Conservation (phyloP, 169 alveolate genomes). For the Babesia bovis region DNA sequence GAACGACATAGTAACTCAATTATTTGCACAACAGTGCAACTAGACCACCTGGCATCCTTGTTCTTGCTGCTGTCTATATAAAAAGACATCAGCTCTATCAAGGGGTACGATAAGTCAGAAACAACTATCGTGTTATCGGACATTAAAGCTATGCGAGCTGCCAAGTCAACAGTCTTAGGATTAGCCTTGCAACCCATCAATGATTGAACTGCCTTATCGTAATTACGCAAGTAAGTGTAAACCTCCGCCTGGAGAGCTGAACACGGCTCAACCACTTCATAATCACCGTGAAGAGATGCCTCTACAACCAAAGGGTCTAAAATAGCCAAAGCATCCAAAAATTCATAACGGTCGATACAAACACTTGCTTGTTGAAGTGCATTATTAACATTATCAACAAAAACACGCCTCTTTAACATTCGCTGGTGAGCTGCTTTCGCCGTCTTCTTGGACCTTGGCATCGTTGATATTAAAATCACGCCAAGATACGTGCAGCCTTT, state of each 20-base stretch:
- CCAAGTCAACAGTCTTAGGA: background rate
- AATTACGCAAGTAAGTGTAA: background rate
- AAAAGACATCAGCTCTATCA: background rate
- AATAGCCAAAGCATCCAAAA: slow-evolving; percentile 3
- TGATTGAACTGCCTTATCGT: slow-evolving; percentile 1
- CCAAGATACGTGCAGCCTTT: no score
- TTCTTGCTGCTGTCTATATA: background rate
- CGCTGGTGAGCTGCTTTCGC: no score
- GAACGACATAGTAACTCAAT: background rate
- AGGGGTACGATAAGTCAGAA: background rate
- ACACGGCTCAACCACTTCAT: background rate
- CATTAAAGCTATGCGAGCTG: slow-evolving; percentile 1
- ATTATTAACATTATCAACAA: no score
- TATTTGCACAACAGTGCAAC: background rate
- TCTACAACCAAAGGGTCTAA: background rate
- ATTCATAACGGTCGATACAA: background rate
- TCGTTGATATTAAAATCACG: no score
- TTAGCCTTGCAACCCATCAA: background rate
- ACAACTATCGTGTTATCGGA: background rate
- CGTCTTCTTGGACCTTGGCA: no score
- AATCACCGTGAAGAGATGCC: background rate
- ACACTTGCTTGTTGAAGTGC: no score
- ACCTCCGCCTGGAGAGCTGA: slow-evolving; percentile 21
- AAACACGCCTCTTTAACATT: no score
- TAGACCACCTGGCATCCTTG: background rate